A percentile compares a stretch with the other conserved stretches of the same genome.
These are phyloP conservation scores for Metschnikowia cerradonensis DNA, from an alignment of 805 yeast species.

Conservation along the genomic window DNA sequence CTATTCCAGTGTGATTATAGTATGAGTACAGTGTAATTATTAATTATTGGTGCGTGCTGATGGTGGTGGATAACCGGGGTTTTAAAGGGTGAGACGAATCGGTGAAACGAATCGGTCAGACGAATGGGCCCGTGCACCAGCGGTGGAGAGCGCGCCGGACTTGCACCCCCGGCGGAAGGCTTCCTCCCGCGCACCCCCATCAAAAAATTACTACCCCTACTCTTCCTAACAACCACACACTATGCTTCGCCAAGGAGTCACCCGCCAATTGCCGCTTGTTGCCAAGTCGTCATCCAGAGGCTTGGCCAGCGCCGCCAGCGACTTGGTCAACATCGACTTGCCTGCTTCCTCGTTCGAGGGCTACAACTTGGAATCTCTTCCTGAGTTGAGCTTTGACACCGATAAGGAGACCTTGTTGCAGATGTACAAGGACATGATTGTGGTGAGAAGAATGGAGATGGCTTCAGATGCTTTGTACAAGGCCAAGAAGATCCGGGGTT, in stretches of 20 bases:
- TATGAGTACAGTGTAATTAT: no score
- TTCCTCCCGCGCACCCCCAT: constrained; percentile 18
- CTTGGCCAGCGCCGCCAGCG: constrained; percentile 33
- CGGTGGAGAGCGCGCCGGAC: constrained; percentile 7
- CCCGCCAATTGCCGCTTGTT: constrained; percentile 17
- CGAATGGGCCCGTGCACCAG: background rate
- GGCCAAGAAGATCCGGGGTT: constrained; percentile 97
- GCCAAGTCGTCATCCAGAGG: constrained; percentile 28
- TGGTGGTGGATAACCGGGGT: no score
- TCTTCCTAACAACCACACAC: constrained; percentile 1
- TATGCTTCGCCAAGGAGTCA: constrained; percentile 18
- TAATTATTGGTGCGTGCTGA: no score
- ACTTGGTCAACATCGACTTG: constrained; percentile 50
- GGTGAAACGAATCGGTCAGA: no score
- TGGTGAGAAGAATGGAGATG: constrained; percentile 97
- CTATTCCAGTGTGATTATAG: no score
- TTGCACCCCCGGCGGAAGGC: constrained; percentile 23
- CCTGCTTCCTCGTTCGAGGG: constrained; percentile 84
- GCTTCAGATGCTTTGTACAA: constrained; percentile 97
- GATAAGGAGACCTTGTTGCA: constrained; percentile 75
- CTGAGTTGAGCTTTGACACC: constrained; percentile 69
- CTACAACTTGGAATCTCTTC: constrained; percentile 66
- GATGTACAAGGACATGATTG: constrained; percentile 95
- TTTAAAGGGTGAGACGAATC: no score
- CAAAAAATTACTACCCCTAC: background rate